Evolutionary conservation across 2,329 filamentous ascomycete species (phyloP), one percentile per base, ranked within the genome.

Genomic region (Colletotrichum salicis): DNA sequence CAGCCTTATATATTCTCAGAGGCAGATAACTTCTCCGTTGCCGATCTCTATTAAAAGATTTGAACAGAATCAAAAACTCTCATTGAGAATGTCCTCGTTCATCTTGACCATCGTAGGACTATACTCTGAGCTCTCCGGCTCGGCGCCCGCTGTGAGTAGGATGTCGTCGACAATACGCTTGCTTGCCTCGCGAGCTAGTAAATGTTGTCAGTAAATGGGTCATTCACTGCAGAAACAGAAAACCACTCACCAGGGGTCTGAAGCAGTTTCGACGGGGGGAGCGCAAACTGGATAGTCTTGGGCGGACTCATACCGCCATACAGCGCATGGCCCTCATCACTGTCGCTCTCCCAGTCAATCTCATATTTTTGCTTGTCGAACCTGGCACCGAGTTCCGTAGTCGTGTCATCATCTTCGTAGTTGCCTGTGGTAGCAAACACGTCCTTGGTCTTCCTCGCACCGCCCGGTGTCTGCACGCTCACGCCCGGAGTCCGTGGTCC

Each of bases 221-320:
- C 15, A 5, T 11, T 15, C 10, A 52, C 45, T 24, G 10, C 4
- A 41, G 3, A 41, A 24, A 5, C 7, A 35, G 33, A 31, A 19
- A 3, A 10, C 22, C 22, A 73, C 89, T 79, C 82, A 93, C 91
- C 92, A 73, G 94, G 94, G 60, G 94, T 97, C 80, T 95, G 94
- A 79, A 96, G 81, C 27, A 97, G 83, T 78, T 93, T 91, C 52
- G 91, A 93, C 64, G 92, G 92, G 62, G 93, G 93, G 59, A 97
- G 83, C 56, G 93, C 92, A 80, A 97, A 97, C 78, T 95, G 93
- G 72, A 97, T 95, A 12, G 94, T 96, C 86, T 98, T 98, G 0
- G 96, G 96, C 33, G 96, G 96, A 78, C 94, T 97, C 82, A 95
- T 92, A 6, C 92, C 94, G 7, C 88, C 88, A 70, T 92, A 91